Evolutionary conservation across 331 rosid genomes (phyloP), one percentile per base, ranked within the genome.

Genomic region (Quercus phellos): DNA sequence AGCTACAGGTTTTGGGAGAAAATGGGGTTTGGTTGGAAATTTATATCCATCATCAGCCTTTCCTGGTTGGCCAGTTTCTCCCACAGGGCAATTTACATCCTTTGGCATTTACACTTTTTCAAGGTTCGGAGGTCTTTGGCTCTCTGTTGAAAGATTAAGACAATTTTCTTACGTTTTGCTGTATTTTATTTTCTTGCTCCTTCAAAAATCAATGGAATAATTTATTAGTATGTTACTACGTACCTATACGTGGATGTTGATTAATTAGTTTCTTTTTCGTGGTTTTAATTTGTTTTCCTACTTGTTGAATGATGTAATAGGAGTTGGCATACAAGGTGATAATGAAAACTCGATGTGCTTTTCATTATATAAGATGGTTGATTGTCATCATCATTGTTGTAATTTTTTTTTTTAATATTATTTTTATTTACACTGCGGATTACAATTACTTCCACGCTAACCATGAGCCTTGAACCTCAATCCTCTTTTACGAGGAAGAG

Each of bases 51-150:
- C 55, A 51, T 63, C 53, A 64, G 51, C 29, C 56, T 55, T 54
- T 66, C 68, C 29, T 8, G 38, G 68, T 24, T 19, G 63, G 42
- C 21, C 68, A 34, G 68, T 61, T 61, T 61, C 68, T 61, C 68
- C 68, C 55, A 68, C 82, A 80, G 87, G 84, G 87, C 84, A 70
- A 70, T 70, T 46, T 35, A 38, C 17, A 70, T 46, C 74, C 56
- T 70, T 70, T 70, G 74, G 74, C 74, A 83, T 60, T 50, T 77
- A 13, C 19, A 61, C 35, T 11, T 24, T 60, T 60, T 60, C 34
- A 60, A 60, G 68, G 68, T 60, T 27, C 68, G 19, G 29, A 27
- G 27, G 68, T 14, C 4, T 60, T 58, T 3, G 53, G 53, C 53
- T 46, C 53, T 46, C 16, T 58, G 32, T 46, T 58, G 64, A 3